These are phyloP conservation scores for Pythium volutum DNA, from an alignment of 352 stramenopile species.

Conservation along the genomic window DNA sequence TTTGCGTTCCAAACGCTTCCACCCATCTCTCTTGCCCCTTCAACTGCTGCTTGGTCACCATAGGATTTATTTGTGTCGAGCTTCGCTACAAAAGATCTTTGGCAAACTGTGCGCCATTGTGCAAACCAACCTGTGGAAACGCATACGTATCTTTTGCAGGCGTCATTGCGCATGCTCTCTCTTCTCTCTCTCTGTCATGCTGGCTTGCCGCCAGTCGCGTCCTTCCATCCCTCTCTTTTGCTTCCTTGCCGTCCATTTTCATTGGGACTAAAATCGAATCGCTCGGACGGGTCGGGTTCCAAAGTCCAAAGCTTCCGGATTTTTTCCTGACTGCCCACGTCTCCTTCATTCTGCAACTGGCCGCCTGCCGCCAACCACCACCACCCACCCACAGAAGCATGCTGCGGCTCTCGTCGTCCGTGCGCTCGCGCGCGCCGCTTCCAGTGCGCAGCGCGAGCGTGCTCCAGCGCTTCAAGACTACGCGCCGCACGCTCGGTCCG, in stretches of 20 bases:
- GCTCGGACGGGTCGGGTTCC: too few relatives aligned
- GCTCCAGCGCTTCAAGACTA: conserved; percentile 63
- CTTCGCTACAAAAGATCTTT: conserved; percentile 10
- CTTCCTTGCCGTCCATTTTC: too few relatives aligned
- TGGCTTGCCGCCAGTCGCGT: background rate
- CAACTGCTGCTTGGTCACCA: background rate
- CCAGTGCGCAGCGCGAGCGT: conserved; percentile 51
- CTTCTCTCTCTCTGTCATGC: background rate
- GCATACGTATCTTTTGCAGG: conserved; percentile 30
- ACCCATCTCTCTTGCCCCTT: background rate
- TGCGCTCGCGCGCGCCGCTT: conserved; percentile 59
- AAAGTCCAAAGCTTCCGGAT: background rate
- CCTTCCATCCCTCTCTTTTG: background rate
- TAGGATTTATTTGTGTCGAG: conserved; percentile 3
- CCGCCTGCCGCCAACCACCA: background rate
- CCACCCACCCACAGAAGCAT: conserved; percentile 23
- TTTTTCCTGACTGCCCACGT: background rate
- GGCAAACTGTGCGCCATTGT: conserved; percentile 15
- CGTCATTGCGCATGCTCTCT: conserved; percentile 23
- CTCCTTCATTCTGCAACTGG: conserved; percentile 25
- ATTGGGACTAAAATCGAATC: too few relatives aligned
- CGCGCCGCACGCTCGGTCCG: conserved; percentile 71
- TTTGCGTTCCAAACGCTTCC: background rate
- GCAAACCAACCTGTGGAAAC: conserved; percentile 25
- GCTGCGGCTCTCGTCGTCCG: conserved; percentile 63